These are phyloP conservation scores for Ambrosia trifida DNA, from an alignment of 129 eudicot genomes.

Conservation along the genomic window DNA sequence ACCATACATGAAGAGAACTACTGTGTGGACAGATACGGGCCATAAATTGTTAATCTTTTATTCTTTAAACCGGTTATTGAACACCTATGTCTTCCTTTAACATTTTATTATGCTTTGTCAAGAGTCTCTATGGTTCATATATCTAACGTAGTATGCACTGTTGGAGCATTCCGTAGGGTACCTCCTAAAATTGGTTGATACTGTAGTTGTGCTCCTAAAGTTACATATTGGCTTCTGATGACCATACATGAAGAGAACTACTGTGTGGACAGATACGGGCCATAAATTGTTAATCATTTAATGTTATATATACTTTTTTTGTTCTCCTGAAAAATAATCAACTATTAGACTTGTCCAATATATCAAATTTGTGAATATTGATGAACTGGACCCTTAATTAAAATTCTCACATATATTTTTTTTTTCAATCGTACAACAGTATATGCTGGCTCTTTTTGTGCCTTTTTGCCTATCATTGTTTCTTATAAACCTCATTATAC, in stretches of 20 bases:
- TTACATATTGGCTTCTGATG: slow-evolving; percentile 73
- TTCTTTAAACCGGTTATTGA: slow-evolving; percentile 8
- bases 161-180: slow-evolving; percentile 63
- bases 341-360: slow-evolving; percentile 12
- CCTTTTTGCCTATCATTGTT: not conserved
- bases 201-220: slow-evolving; percentile 74
- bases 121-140: not conserved
- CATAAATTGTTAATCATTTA: slow-evolving; percentile 30
- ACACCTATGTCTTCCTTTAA: not conserved
- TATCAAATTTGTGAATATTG: not conserved
- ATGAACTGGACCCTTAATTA: slow-evolving; percentile 1
- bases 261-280: slow-evolving; percentile 93
- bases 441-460: slow-evolving; percentile 6
- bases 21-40: slow-evolving; percentile 94
- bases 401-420: not conserved
- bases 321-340: not conserved
- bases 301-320: not conserved
- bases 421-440: not conserved
- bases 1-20: slow-evolving; percentile 62
- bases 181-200: slow-evolving; percentile 55
- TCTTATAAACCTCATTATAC: slow-evolving; percentile 9
- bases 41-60: slow-evolving; percentile 20
- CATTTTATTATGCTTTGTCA: not conserved
- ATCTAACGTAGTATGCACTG: slow-evolving; percentile 3
- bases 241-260: slow-evolving; percentile 62